phyloP scores from a whole-genome alignment of 192 early-diverging fungal genomes.

The Ambispora gerdemannii region DNA sequence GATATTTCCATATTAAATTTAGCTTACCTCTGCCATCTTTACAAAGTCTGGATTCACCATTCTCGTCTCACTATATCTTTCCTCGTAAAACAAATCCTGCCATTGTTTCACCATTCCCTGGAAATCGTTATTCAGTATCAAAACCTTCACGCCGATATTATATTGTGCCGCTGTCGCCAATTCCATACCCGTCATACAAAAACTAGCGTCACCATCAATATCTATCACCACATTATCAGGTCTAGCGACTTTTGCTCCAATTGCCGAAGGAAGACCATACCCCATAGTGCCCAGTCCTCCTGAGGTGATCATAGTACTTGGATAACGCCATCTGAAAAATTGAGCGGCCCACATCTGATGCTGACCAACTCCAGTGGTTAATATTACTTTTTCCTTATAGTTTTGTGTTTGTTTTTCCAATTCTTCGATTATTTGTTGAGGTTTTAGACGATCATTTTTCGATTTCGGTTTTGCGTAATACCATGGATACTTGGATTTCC shows the following conservation, averaged over 20 bases:
- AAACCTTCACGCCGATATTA: slow-evolving; percentile 94
- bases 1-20: slow-evolving; percentile 26
- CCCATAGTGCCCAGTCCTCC: slow-evolving; percentile 99
- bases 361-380: slow-evolving; percentile 96
- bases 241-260: slow-evolving; percentile 93
- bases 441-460: slow-evolving; percentile 71
- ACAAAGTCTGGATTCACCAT: slow-evolving; percentile 99
- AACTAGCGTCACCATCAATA: slow-evolving; percentile 97
- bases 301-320: slow-evolving; percentile 87
- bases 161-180: slow-evolving; percentile 96
- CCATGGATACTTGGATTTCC: slow-evolving; percentile 95
- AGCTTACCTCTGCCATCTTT: slow-evolving; percentile 79
- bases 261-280: slow-evolving; percentile 91
- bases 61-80: slow-evolving; percentile 88
- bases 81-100: slow-evolving; percentile 97
- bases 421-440: slow-evolving; percentile 93
- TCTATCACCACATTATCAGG: slow-evolving; percentile 96
- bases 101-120: slow-evolving; percentile 97
- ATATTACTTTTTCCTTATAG: slow-evolving; percentile 88
- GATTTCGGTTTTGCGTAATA: slow-evolving; percentile 61
- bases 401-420: slow-evolving; percentile 77
- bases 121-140: slow-evolving; percentile 98
- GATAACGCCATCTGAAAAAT: slow-evolving; percentile 87
- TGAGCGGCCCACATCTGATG: slow-evolving; percentile 99
- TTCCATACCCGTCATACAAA: slow-evolving; percentile 99